Base-by-base conservation (phyloP, 2,329 filamentous ascomycete species). In the Akanthomyces muscarius region DNA sequence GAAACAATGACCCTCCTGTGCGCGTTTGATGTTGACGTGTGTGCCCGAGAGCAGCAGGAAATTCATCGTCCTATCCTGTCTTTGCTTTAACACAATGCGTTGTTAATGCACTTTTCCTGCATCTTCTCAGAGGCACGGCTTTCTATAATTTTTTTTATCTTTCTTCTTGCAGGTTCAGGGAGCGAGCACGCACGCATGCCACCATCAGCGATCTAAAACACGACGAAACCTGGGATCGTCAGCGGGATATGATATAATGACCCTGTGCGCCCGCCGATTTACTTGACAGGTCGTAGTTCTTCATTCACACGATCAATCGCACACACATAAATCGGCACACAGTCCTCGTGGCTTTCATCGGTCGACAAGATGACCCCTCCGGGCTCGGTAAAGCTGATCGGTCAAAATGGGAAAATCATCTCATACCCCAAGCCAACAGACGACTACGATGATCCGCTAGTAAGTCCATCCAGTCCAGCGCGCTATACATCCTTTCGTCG, bases 401-500 rank as follows among this genome's bases (percentile, higher is more conserved):
- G 60, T 21, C 41, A 25, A 8, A 50, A 56, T 23, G 42, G 23
- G 10, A 48, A n/a, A 18, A 44, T 62, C 36, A 42, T 62, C 14
- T 56, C 51, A 3, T 48, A 55, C 11, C 60, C 60, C 8, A 55
- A 62, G 33, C 60, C 60, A 16, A 62, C 60, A 38, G 60, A 62
- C 18, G 52, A 62, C 44, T 56, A 55, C 7, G 60, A 62, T 41
- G 60, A 62, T 13, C 60, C 60, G 8, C 33, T 62, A 13, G 60
- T 61, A 61, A 42, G 58, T 41, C 11, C 16, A 45, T 44, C 10
- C 25, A 42, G 8, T 5, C 30, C 30, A 33, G 30, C 30, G 1
- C 5, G 30, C 30, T 33, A 21, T 21, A 21, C 21, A 21, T 21
- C 21, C 21, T 21, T 21, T 21, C 21, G 21, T 21, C 21, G 21